Percentiles rank a stretch among this genome's conserved stretches.
These are phyloP conservation scores for Hansfordia pulvinata DNA, from an alignment of 2,329 filamentous ascomycete species.

Conservation along the genomic window DNA sequence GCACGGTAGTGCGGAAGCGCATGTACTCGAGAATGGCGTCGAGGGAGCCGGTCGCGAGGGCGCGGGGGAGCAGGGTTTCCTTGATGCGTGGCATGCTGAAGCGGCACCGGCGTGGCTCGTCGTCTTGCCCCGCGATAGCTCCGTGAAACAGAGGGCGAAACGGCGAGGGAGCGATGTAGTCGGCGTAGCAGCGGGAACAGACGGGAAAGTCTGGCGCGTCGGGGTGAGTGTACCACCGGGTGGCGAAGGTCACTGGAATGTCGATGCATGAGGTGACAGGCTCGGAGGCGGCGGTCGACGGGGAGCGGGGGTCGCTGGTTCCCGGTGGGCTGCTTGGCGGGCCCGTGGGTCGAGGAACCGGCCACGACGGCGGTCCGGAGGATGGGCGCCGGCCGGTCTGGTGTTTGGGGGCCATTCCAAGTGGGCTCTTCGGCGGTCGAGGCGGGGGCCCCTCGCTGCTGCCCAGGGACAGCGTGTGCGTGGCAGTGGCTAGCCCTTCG, in stretches of 20 bases:
- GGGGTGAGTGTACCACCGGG: constrained; percentile 23
- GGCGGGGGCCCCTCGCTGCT: too few relatives aligned
- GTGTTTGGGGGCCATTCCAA: too few relatives aligned
- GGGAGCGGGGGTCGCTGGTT: too few relatives aligned
- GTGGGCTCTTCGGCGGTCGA: too few relatives aligned
- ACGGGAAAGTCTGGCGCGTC: constrained; percentile 18
- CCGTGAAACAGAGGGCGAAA: constrained; percentile 16
- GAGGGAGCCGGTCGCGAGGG: constrained; percentile 12
- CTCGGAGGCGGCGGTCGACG: background rate
- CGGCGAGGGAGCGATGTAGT: constrained; percentile 17
- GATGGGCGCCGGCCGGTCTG: too few relatives aligned
- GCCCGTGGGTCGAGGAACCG: too few relatives aligned
- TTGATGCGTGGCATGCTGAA: constrained; percentile 19
- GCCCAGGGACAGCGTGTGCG: too few relatives aligned
- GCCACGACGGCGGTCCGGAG: too few relatives aligned
- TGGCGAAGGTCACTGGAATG: constrained; percentile 11
- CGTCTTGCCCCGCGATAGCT: constrained; percentile 8
- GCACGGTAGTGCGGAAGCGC: constrained; percentile 7
- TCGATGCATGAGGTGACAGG: constrained; percentile 16
- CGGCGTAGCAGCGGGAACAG: constrained; percentile 26
- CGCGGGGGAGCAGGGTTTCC: constrained; percentile 19
- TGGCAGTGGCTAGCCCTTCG: too few relatives aligned
- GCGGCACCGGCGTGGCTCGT: constrained; percentile 11
- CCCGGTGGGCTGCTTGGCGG: too few relatives aligned
- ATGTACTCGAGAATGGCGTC: constrained; percentile 15